These are phyloP conservation scores for Primulina huaijiensis DNA, from an alignment of 257 asterid species.

Conservation along the genomic window DNA sequence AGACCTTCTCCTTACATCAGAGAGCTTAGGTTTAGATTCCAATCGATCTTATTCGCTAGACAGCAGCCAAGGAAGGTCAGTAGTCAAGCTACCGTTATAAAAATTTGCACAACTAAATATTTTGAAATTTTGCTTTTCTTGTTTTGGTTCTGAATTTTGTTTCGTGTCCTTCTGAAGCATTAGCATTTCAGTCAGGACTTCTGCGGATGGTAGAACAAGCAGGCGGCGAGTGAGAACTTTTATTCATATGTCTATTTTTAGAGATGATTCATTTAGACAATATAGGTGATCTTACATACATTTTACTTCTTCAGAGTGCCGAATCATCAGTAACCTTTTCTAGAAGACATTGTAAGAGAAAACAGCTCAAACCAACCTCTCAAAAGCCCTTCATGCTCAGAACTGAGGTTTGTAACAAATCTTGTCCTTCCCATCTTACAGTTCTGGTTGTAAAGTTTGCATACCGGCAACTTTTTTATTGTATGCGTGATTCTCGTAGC, in stretches of 20 bases:
- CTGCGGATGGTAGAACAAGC: slow-evolving; percentile 50
- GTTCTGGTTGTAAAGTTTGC: slow-evolving; percentile 4
- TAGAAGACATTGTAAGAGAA: slow-evolving; percentile 50
- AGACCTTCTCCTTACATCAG: slow-evolving; percentile 60
- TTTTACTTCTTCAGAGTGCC: slow-evolving; percentile 48
- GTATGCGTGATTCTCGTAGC: neutral
- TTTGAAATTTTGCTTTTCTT: slow-evolving; percentile 11
- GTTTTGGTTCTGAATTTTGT: slow-evolving; percentile 25
- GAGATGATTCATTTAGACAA: slow-evolving; percentile 8
- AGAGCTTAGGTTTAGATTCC: slow-evolving; percentile 67
- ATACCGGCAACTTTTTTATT: slow-evolving; percentile 5
- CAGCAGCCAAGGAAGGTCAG: slow-evolving; percentile 67
- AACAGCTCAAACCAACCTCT: slow-evolving; percentile 54
- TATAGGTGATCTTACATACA: slow-evolving; percentile 22
- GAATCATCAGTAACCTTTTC: slow-evolving; percentile 50
- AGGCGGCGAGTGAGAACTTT: slow-evolving; percentile 62
- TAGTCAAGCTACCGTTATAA: slow-evolving; percentile 13
- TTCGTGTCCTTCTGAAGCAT: slow-evolving; percentile 29
- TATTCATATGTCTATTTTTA: slow-evolving; percentile 6
- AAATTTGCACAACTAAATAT: neutral
- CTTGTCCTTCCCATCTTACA: neutral
- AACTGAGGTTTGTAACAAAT: slow-evolving; percentile 62
- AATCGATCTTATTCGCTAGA: slow-evolving; percentile 45
- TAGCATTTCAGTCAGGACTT: slow-evolving; percentile 49
- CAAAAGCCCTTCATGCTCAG: slow-evolving; percentile 76